phyloP scores from a whole-genome alignment of 2,329 filamentous ascomycete genomes.

The Colletotrichum shisoi region DNA sequence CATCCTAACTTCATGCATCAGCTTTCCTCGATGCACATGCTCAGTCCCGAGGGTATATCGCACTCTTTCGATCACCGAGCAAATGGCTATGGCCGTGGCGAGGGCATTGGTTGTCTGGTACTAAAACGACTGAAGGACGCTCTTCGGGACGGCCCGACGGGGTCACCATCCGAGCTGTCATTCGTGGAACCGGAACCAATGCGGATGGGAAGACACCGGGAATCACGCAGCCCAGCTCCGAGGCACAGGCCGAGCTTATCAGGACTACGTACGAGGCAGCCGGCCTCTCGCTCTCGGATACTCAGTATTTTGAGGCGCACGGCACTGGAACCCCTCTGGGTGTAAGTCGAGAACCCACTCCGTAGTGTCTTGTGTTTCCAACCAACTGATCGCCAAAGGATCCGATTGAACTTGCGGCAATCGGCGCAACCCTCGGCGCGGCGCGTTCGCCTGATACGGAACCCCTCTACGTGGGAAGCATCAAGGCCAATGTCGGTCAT shows the following conservation, averaged over 20 bases:
- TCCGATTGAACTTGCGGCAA: conserved; percentile 60
- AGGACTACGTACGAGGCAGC: conserved; percentile 10
- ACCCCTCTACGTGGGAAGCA: conserved; percentile 46
- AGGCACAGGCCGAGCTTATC: conserved; percentile 47
- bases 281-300: conserved; percentile 41
- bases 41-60: conserved; percentile 38
- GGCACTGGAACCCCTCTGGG: conserved; percentile 50
- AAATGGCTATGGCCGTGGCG: conserved; percentile 55
- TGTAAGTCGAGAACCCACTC: neutral
- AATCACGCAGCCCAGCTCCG: conserved; percentile 51
- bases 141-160: conserved; percentile 51
- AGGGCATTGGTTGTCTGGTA: conserved; percentile 52
- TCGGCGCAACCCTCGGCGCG: conserved; percentile 54
- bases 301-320: conserved; percentile 55
- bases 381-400: conserved; percentile 53
- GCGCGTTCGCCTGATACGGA: conserved; percentile 47
- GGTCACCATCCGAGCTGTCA: conserved; percentile 49
- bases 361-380: too few relatives aligned
- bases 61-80: conserved; percentile 49
- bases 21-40: conserved; percentile 32
- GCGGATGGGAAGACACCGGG: conserved; percentile 49
- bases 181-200: conserved; percentile 46
- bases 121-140: conserved; percentile 54
- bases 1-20: conserved; percentile 40
- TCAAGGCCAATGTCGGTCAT: conserved; percentile 55